Evolutionary conservation across 2,329 filamentous ascomycete genomes (phyloP), one percentile per base, ranked within the genome.

Genomic region (Colletotrichum chrysophilum): DNA sequence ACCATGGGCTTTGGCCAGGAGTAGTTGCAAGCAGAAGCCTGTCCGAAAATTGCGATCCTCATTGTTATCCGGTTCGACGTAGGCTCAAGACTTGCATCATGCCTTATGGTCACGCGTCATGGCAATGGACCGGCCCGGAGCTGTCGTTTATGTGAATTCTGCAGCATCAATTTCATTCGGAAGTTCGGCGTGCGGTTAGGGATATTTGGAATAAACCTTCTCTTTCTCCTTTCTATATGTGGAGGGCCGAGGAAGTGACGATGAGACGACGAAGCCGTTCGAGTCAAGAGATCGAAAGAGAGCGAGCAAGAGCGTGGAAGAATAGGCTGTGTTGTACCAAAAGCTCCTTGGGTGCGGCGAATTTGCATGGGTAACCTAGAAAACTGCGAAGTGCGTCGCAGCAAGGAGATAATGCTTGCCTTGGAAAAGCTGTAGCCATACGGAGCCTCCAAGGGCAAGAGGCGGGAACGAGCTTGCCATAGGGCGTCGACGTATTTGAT

Each of bases 1-100:
- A 99, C 97, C 0, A 96, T 99, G 89, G 97, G 97, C 77, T 99
- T 99, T 84, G 97, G 97, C 79, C 97, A 99, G 88, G 97, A 99
- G 88, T 99, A 95, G 43, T 62, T 34, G 72, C 30, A 16, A 34
- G 28, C 34, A 56, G 26, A 72, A 43, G 48, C 55, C 64, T 66
- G 48, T 38, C 13, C 24, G 56, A 64, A 24, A 43, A 28, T 32
- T 66, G 70, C 30, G 28, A 56, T 26, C 26, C 38, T 62, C 24
- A 65, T 21, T n/a, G 26, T 69, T 30, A 66, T 60, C 65, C 38
- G 43, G 30, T 34, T 34, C 43, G 38, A 52, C 36, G 16, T 34
- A 16, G 34, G 30, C 16, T 30, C 14, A 71, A 65, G 65, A 65
- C 64, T 14, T 28, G 34, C 30, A 66, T 68, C 43, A 74, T 65